These are phyloP conservation scores for Leccinum arenicola DNA, from an alignment of 768 basidiomycete species.

Conservation along the genomic window DNA sequence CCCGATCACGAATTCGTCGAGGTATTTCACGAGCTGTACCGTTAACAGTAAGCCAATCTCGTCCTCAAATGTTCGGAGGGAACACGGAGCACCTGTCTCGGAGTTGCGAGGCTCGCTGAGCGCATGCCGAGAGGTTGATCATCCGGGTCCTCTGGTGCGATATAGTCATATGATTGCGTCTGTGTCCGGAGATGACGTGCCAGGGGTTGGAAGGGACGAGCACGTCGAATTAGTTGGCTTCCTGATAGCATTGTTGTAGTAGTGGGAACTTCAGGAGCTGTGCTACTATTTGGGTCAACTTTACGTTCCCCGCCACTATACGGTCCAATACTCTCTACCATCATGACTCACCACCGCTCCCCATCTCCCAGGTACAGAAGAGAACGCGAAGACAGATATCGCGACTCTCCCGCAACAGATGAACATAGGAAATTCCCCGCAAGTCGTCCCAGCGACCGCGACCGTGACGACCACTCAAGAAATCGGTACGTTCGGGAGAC, in stretches of 20 bases:
- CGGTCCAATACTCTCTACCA: background rate
- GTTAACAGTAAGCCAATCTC: conserved; percentile 9
- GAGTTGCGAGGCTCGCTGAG: conserved; percentile 57
- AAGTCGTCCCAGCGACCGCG: conserved; percentile 31
- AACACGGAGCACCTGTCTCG: conserved; percentile 41
- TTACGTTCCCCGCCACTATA: background rate
- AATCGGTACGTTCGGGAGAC: conserved; percentile 33
- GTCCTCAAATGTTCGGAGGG: background rate
- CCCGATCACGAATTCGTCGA: conserved; percentile 87
- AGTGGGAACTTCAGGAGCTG: conserved; percentile 1
- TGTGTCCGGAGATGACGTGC: conserved; percentile 53
- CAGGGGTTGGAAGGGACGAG: conserved; percentile 27
- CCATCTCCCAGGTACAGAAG: conserved; percentile 40
- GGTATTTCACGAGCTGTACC: conserved; percentile 72
- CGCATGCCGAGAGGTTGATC: conserved; percentile 30
- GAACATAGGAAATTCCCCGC: conserved; percentile 30
- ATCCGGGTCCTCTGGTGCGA: conserved; percentile 29
- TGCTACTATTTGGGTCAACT: background rate
- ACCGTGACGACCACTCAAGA: conserved; percentile 23
- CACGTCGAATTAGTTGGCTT: conserved; percentile 22
- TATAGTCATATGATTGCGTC: conserved; percentile 46
- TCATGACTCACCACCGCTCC: conserved; percentile 47
- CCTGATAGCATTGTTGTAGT: conserved; percentile 20
- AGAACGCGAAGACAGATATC: conserved; percentile 30
- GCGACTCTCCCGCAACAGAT: conserved; percentile 34